phyloP scores from a whole-genome alignment of 2,329 filamentous ascomycete genomes.

The Hymenoscyphus albidus region DNA sequence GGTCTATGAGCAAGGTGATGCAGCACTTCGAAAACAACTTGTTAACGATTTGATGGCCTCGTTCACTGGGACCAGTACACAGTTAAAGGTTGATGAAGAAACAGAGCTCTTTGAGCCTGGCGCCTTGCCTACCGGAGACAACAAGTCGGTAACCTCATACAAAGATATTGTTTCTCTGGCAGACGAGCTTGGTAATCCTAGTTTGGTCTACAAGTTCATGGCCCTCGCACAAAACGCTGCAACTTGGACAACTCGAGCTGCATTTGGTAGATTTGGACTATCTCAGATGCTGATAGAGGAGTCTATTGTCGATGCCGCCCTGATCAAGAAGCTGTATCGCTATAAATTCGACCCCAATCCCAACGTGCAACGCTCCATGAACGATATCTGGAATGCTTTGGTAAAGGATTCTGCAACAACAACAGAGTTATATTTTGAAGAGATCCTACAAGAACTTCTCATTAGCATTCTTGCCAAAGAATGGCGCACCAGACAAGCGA shows the following conservation, averaged over 20 bases:
- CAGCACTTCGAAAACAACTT: conserved; percentile 72
- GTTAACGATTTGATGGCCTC: conserved; percentile 84
- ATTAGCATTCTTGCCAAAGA: conserved; percentile 84
- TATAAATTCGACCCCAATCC: conserved; percentile 94
- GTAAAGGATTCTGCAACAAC: conserved; percentile 80
- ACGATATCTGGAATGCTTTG: conserved; percentile 94
- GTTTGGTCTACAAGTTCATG: conserved; percentile 98
- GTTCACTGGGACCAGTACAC: conserved; percentile 73
- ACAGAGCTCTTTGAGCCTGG: conserved; percentile 93
- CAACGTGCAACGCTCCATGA: conserved; percentile 93
- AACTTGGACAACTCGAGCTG: conserved; percentile 95
- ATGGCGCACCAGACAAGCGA: conserved; percentile 90
- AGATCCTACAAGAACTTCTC: conserved; percentile 83
- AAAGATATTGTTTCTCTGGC: conserved; percentile 95
- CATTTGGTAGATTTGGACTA: conserved; percentile 89
- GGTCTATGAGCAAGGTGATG: conserved; percentile 89
- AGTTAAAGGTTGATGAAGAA: conserved; percentile 80
- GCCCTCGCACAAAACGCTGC: conserved; percentile 91
- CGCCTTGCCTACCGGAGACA: conserved; percentile 83
- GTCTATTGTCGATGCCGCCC: conserved; percentile 81
- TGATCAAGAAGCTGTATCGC: conserved; percentile 91
- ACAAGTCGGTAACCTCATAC: conserved; percentile 87
- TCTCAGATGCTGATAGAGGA: conserved; percentile 82
- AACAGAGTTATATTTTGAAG: conserved; percentile 78
- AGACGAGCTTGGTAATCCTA: conserved; percentile 94